phyloP scores from a whole-genome alignment of 148 eudicot species.

The Agrostemma githago region DNA sequence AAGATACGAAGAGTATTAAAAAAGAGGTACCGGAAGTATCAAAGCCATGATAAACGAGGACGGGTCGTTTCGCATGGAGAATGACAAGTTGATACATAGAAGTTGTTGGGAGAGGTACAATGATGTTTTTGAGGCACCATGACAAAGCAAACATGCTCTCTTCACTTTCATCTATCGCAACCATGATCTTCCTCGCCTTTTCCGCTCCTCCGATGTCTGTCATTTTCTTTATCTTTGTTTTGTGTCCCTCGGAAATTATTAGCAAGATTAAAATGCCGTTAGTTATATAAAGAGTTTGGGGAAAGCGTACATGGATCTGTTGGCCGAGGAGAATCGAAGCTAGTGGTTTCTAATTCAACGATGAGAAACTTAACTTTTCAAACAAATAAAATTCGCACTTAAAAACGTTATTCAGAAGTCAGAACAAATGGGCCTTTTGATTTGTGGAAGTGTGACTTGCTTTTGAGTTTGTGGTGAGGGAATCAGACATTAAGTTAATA shows the following conservation, averaged over 20 bases:
- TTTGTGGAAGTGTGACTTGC: neutral
- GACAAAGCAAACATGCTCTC: slow-evolving; percentile 60
- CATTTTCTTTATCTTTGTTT: slow-evolving; percentile 5
- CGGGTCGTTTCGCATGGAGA: slow-evolving; percentile 50
- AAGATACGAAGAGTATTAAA: no score
- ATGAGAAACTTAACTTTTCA: neutral
- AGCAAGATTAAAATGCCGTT: neutral
- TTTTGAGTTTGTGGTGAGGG: slow-evolving; percentile 3
- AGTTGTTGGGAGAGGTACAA: neutral
- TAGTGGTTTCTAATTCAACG: slow-evolving; percentile 9
- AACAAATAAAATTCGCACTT: slow-evolving; percentile 1
- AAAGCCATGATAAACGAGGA: slow-evolving; percentile 34
- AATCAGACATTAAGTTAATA: neutral
- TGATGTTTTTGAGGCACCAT: slow-evolving; percentile 63
- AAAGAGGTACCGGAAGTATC: slow-evolving; percentile 39
- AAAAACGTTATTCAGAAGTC: neutral
- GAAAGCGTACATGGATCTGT: neutral
- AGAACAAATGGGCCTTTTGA: slow-evolving; percentile 14
- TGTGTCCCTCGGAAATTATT: neutral
- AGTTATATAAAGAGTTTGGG: slow-evolving; percentile 10
- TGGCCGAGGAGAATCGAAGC: slow-evolving; percentile 11
- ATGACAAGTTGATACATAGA: slow-evolving; percentile 44
- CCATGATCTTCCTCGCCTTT: slow-evolving; percentile 39
- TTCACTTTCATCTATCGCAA: slow-evolving; percentile 60
- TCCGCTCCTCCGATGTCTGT: slow-evolving; percentile 22